Percentiles rank a stretch among this genome's conserved stretches.
These are phyloP conservation scores for Erysimum pusillum DNA, from an alignment of 441 rosid species.

Conservation along the genomic window DNA sequence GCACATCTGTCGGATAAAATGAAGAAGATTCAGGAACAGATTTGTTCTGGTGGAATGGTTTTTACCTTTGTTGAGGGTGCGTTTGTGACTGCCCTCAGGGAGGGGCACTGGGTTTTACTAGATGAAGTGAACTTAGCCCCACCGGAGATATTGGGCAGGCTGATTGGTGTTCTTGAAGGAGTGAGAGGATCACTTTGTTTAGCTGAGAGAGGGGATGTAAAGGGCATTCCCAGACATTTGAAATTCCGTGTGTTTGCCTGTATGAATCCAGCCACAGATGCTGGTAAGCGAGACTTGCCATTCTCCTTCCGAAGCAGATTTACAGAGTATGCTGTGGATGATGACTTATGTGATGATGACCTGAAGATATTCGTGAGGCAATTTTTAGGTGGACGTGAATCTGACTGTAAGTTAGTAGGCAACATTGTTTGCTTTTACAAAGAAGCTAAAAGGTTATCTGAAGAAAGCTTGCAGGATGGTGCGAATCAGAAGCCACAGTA, in stretches of 20 bases:
- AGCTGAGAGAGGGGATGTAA: slow-evolving; percentile 96
- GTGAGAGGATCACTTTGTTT: slow-evolving; percentile 91
- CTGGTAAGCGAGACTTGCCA: slow-evolving; percentile 97
- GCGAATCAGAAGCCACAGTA: slow-evolving; percentile 99
- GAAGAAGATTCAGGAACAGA: slow-evolving; percentile 62
- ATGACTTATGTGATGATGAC: slow-evolving; percentile 79
- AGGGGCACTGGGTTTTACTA: slow-evolving; percentile 96
- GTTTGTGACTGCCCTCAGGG: slow-evolving; percentile 87
- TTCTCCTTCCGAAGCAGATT: slow-evolving; percentile 83
- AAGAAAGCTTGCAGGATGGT: slow-evolving; percentile 97
- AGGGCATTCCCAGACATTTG: slow-evolving; percentile 75
- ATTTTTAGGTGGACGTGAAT: slow-evolving; percentile 72
- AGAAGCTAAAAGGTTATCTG: slow-evolving; percentile 81
- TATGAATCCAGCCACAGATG: slow-evolving; percentile 99
- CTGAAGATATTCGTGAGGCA: slow-evolving; percentile 74
- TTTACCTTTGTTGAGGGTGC: slow-evolving; percentile 98
- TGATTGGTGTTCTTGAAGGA: slow-evolving; percentile 95
- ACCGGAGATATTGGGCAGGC: slow-evolving; percentile 93
- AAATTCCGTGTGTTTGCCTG: slow-evolving; percentile 93
- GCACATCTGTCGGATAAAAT: slow-evolving; percentile 65
- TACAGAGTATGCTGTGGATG: slow-evolving; percentile 94
- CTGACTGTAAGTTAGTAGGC: slow-evolving; percentile 61
- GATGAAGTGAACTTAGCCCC: slow-evolving; percentile 99
- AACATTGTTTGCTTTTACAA: slow-evolving; percentile 77
- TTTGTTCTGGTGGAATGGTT: slow-evolving; percentile 82